Conservation (phyloP, 2,329 filamentous ascomycete species). For the Aspergillus brunneoviolaceus region DNA sequence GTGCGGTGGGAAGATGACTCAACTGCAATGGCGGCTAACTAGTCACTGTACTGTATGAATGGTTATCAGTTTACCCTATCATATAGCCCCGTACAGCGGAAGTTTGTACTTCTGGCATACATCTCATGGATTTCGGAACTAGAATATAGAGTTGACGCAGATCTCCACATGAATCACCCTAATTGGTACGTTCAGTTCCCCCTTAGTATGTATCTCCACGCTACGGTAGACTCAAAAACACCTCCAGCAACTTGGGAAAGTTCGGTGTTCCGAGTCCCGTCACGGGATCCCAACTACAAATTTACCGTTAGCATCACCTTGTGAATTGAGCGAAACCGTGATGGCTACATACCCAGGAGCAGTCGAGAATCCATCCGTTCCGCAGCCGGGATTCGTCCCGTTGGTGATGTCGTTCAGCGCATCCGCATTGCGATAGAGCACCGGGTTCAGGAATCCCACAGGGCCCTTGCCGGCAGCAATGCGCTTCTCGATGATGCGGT, state of each 20-base stretch:
- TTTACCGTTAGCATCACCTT: neutral
- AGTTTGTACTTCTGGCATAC: too few species aligned
- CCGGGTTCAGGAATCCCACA: constrained; percentile 7
- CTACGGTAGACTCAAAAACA: constrained; percentile 4
- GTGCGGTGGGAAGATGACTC: too few species aligned
- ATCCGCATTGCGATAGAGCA: constrained; percentile 3
- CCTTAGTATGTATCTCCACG: too few species aligned
- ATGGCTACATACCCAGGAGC: constrained; percentile 4
- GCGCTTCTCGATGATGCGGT: constrained; percentile 10
- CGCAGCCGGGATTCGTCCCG: constrained; percentile 4
- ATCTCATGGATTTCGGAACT: too few species aligned
- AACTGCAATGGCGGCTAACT: too few species aligned
- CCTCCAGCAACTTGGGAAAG: constrained; percentile 7
- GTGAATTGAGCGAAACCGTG: accelerated
- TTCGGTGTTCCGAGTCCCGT: constrained; percentile 7
- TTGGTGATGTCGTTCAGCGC: constrained; percentile 12
- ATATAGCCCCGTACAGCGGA: too few species aligned
- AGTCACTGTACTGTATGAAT: too few species aligned
- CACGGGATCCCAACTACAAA: constrained; percentile 8
- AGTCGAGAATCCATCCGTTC: constrained; percentile 7
- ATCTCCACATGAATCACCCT: too few species aligned
- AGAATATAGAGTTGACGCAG: too few species aligned
- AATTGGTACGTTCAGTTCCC: too few species aligned
- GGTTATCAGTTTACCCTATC: too few species aligned
- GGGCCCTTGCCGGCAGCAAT: constrained; percentile 8